phyloP scores from a whole-genome alignment of 2,329 filamentous ascomycete species.

The Aspergillus texensis region DNA sequence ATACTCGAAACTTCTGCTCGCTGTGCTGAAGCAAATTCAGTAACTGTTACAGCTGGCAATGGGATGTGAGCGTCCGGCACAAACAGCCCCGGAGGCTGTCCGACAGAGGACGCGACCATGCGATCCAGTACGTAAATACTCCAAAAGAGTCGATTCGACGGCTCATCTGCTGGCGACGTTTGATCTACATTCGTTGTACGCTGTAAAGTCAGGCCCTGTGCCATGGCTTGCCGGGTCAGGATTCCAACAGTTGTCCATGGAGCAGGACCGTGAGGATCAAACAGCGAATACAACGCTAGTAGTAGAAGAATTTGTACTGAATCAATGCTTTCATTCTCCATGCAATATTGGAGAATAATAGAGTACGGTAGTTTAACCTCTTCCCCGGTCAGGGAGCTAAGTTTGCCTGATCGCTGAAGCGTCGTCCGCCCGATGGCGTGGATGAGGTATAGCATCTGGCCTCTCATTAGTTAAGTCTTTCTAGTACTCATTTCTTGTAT shows the following conservation, averaged over 20 bases:
- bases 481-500: not conserved
- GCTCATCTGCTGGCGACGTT: not conserved
- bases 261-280: not conserved
- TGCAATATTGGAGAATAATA: not conserved
- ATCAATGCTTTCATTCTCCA: not conserved
- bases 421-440: not conserved
- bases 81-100: constrained; percentile 4
- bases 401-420: not conserved
- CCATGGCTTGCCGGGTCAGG: constrained; percentile 8
- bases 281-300: not conserved
- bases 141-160: constrained; percentile 5
- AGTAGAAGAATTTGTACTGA: not conserved
- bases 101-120: constrained; percentile 3
- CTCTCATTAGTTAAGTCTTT: not conserved
- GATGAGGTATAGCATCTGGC: not conserved
- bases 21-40: constrained; percentile 4
- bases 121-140: constrained; percentile 8
- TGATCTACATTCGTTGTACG: not conserved
- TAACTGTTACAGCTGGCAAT: constrained; percentile 8
- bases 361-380: not conserved
- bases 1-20: not conserved
- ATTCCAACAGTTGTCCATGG: constrained; percentile 9
- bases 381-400: not conserved
- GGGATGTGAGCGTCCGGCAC: constrained; percentile 1
- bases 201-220: constrained; percentile 4